phyloP scores from a whole-genome alignment of 2,329 filamentous ascomycete genomes.

The Chaetomiaceae sp. region DNA sequence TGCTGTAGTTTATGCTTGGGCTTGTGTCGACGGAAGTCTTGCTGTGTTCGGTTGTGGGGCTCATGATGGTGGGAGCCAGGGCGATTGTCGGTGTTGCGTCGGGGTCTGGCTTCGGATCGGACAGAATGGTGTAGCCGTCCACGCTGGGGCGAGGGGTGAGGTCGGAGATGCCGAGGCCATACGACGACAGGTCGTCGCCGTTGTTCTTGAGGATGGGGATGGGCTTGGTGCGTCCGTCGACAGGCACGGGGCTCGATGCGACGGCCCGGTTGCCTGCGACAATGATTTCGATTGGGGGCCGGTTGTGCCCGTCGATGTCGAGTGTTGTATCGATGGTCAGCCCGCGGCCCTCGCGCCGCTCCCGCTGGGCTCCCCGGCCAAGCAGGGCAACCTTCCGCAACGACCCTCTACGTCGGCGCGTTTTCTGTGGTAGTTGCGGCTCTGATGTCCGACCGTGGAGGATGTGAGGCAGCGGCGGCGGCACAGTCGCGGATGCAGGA shows the following conservation, averaged over 20 bases:
- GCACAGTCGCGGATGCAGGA: constrained; percentile 22
- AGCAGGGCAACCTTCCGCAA: constrained; percentile 82
- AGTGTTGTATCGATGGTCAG: constrained; percentile 39
- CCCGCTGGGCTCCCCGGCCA: constrained; percentile 64
- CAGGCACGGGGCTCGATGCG: constrained; percentile 20
- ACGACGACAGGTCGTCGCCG: constrained; percentile 25
- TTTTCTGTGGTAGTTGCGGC: constrained; percentile 43
- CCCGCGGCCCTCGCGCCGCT: constrained; percentile 49
- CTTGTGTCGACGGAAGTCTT: constrained; percentile 31
- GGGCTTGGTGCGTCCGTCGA: constrained; percentile 22
- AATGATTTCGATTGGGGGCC: neutral
- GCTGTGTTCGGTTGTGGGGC: constrained; percentile 13
- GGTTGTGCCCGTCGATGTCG: constrained; percentile 15
- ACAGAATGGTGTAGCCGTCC: constrained; percentile 40
- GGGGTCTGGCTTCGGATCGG: constrained; percentile 21
- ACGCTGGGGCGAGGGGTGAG: constrained; percentile 43
- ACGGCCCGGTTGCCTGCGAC: neutral
- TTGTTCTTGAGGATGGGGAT: constrained; percentile 10
- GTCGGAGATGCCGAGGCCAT: constrained; percentile 46
- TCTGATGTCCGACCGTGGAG: constrained; percentile 39
- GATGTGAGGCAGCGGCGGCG: constrained; percentile 31
- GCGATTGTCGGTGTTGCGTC: constrained; percentile 22
- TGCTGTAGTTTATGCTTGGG: constrained; percentile 60
- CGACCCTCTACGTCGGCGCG: constrained; percentile 73
- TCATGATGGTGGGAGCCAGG: constrained; percentile 12